Conservation (phyloP, 345 rosid species). For the Hibiscus trionum region DNA sequence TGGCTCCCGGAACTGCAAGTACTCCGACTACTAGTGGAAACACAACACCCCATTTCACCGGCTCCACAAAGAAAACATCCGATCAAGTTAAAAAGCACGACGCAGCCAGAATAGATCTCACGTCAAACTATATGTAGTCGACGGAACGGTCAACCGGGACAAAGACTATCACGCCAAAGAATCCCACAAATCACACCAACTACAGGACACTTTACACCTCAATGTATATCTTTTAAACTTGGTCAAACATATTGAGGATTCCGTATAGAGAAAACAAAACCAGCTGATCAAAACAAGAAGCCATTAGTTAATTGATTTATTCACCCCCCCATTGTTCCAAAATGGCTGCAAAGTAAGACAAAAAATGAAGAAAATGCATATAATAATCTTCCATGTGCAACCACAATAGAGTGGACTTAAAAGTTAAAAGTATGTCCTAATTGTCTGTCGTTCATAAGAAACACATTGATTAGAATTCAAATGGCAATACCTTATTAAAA, state of each 20-base stretch:
- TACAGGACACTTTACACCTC: slow-evolving; percentile 24
- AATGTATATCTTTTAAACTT: slow-evolving; percentile 6
- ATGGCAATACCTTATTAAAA: slow-evolving; percentile 13
- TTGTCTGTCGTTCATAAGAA: slow-evolving; percentile 31
- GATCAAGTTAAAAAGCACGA: slow-evolving; percentile 13
- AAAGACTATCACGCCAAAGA: slow-evolving; percentile 27
- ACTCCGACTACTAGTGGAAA: slow-evolving; percentile 78
- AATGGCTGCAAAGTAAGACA: slow-evolving; percentile 32
- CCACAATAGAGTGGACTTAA: slow-evolving; percentile 45
- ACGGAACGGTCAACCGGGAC: slow-evolving; percentile 26
- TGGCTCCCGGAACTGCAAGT: slow-evolving; percentile 72
- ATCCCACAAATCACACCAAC: slow-evolving; percentile 35
- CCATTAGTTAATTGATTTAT: slow-evolving; percentile 36
- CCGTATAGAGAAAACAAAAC: slow-evolving; percentile 26
- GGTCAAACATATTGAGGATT: slow-evolving; percentile 42
- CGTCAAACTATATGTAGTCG: slow-evolving; percentile 20
- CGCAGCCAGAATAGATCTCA: slow-evolving; percentile 36
- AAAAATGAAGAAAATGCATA: slow-evolving; percentile 30
- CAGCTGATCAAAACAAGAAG: slow-evolving; percentile 43
- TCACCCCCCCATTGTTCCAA: slow-evolving; percentile 24
- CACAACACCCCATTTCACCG: slow-evolving; percentile 86
- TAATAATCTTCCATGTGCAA: slow-evolving; percentile 58
- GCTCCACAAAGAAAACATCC: slow-evolving; percentile 31
- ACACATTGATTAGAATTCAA: slow-evolving; percentile 27
- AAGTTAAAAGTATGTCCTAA: slow-evolving; percentile 50